Conservation (phyloP, 2,329 filamentous ascomycete species). For the Simplicillium sp. region DNA sequence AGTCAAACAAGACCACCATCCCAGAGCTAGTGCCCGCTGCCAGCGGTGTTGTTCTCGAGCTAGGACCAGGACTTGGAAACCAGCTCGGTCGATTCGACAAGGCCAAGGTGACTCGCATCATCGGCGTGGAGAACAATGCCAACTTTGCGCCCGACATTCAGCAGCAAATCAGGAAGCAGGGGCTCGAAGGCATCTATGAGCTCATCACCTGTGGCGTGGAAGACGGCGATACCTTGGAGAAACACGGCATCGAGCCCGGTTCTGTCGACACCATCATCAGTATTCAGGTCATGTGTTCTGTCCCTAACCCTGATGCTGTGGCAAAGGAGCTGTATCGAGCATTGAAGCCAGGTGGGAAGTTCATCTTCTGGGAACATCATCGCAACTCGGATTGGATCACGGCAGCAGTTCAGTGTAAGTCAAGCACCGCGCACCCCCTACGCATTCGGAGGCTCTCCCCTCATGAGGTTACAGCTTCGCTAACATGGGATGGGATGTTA, state of each 20-base stretch:
- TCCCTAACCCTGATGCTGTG: conserved; percentile 17
- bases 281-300: conserved; percentile 33
- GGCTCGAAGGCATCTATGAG: conserved; percentile 25
- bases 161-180: conserved; percentile 17
- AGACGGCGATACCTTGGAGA: conserved; percentile 24
- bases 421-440: conserved; percentile 4
- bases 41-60: conserved; percentile 28
- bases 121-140: conserved; percentile 31
- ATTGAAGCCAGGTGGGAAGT: conserved; percentile 32
- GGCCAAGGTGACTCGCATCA: conserved; percentile 20
- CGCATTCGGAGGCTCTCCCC: too few relatives aligned
- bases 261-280: conserved; percentile 29
- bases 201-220: conserved; percentile 26
- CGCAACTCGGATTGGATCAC: conserved; percentile 18
- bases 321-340: conserved; percentile 26
- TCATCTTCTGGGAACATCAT: conserved; percentile 36
- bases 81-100: conserved; percentile 28
- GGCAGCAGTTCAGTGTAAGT: conserved; percentile 18
- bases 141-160: conserved; percentile 19
- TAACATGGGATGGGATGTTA: too few relatives aligned
- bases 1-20: neutral
- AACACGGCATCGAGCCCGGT: conserved; percentile 22
- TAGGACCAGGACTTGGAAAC: conserved; percentile 33
- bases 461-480: conserved; percentile 10
- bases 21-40: neutral